Evolutionary conservation across 1,284 basidiomycete species (phyloP).

Genomic region (Sporisorium sorghi): DNA sequence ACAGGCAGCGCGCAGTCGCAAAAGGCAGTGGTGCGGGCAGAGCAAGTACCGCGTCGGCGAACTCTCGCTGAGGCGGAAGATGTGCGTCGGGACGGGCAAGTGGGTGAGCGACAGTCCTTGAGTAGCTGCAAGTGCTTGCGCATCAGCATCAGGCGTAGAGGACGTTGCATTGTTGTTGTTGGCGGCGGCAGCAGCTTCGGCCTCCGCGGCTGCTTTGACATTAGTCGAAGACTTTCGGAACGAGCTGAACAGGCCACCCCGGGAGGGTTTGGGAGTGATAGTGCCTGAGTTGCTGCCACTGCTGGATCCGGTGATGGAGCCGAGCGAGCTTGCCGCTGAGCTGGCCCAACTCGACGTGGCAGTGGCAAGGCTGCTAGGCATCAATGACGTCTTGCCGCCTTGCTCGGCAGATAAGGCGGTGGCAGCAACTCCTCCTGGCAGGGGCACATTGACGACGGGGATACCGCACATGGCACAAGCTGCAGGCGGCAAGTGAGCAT

Average conservation of each 20-base stretch:
- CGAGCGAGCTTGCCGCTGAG: slow-evolving; percentile 47
- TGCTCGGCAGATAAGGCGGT: slow-evolving; percentile 39
- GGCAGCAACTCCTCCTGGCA: slow-evolving; percentile 46
- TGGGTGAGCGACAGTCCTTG: slow-evolving; percentile 9
- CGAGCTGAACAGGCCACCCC: slow-evolving; percentile 52
- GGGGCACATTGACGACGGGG: slow-evolving; percentile 61
- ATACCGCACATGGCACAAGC: slow-evolving; percentile 65
- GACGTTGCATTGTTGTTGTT: background rate
- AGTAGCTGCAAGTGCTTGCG: background rate
- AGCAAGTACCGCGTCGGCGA: slow-evolving; percentile 61
- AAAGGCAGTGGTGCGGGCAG: slow-evolving; percentile 66
- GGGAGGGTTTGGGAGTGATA: slow-evolving; percentile 42
- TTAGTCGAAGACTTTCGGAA: slow-evolving; percentile 34
- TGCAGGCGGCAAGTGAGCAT: slow-evolving; percentile 58
- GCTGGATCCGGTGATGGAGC: slow-evolving; percentile 43
- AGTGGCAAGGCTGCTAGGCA: slow-evolving; percentile 44
- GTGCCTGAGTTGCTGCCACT: slow-evolving; percentile 32
- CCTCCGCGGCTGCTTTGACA: slow-evolving; percentile 20
- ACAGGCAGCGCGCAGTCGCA: slow-evolving; percentile 62
- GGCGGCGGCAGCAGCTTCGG: slow-evolving; percentile 5
- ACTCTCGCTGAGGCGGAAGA: slow-evolving; percentile 64
- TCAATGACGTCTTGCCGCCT: slow-evolving; percentile 38
- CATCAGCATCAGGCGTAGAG: slow-evolving; percentile 12
- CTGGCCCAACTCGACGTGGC: slow-evolving; percentile 52
- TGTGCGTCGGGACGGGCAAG: slow-evolving; percentile 65